Conservation (phyloP, 1,139 yeast species). For the Taiozyma sp. region DNA sequence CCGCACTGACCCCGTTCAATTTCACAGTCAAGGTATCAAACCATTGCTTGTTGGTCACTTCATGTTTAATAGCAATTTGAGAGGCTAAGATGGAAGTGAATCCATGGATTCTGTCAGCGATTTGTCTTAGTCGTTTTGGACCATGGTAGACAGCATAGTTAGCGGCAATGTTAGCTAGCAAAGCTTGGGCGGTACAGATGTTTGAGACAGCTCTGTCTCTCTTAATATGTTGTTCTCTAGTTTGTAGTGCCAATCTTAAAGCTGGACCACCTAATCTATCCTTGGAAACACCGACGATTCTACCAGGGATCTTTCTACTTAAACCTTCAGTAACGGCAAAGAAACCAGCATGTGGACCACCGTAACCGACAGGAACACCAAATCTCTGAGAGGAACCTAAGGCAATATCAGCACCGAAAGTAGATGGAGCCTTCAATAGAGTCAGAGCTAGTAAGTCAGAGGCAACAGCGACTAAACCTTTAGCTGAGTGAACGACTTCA, state of each 20-base stretch:
- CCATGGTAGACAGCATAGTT: conserved; percentile 98
- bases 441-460: conserved; percentile 89
- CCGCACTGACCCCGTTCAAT: conserved; percentile 47
- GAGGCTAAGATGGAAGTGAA: conserved; percentile 69
- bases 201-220: conserved; percentile 97
- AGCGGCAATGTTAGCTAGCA: conserved; percentile 91
- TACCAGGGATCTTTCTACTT: conserved; percentile 93
- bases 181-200: conserved; percentile 96
- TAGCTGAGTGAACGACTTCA: conserved; percentile 60
- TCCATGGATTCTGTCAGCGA: conserved; percentile 76
- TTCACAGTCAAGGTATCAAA: conserved; percentile 84
- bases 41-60: conserved; percentile 57
- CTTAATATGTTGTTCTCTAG: conserved; percentile 96
- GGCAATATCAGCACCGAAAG: conserved; percentile 89
- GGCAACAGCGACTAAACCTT: conserved; percentile 80
- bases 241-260: conserved; percentile 87
- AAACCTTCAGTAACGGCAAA: conserved; percentile 77
- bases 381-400: conserved; percentile 92
- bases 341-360: conserved; percentile 99
- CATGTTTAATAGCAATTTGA: conserved; percentile 43
- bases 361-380: conserved; percentile 97
- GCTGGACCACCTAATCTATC: conserved; percentile 91
- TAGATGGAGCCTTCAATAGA: conserved; percentile 75
- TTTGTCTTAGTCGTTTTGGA: conserved; percentile 78
- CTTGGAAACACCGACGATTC: conserved; percentile 89